Evolutionary conservation across 768 basidiomycete species (phyloP).

Genomic region (Amanita inopinata): DNA sequence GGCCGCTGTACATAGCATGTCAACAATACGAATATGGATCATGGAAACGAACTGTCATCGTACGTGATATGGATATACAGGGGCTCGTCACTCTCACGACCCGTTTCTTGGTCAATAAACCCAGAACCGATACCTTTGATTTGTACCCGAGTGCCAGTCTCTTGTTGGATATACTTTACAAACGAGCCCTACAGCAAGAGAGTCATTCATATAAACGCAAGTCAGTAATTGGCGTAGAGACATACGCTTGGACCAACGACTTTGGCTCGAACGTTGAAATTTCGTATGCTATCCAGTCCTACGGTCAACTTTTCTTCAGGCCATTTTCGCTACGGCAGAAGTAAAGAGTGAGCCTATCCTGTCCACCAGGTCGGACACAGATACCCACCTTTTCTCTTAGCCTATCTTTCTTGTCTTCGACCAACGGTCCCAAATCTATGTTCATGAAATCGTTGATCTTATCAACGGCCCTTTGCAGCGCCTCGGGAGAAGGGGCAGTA

Average conservation of each 20-base stretch:
- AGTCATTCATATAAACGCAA: not conserved
- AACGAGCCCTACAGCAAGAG: constrained; percentile 67
- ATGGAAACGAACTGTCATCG: constrained; percentile 22
- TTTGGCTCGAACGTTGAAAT: constrained; percentile 97
- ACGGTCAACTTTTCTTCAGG: constrained; percentile 94
- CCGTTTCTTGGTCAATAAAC: constrained; percentile 76
- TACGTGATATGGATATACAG: constrained; percentile 91
- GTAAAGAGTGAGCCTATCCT: not conserved
- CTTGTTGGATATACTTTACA: constrained; percentile 96
- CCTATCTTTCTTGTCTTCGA: constrained; percentile 68
- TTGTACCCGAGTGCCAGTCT: constrained; percentile 93
- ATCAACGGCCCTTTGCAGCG: constrained; percentile 56
- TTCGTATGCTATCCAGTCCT: constrained; percentile 80
- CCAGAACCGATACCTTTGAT: constrained; percentile 95
- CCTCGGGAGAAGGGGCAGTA: constrained; percentile 60
- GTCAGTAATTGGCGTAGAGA: constrained; percentile 7
- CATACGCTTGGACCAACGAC: constrained; percentile 89
- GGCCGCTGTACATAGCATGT: constrained; percentile 36
- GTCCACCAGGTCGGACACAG: not conserved
- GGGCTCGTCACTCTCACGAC: constrained; percentile 79
- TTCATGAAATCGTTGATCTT: constrained; percentile 66
- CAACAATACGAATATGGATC: constrained; percentile 1
- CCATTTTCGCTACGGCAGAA: constrained; percentile 75
- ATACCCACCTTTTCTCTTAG: constrained; percentile 51
- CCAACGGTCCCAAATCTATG: constrained; percentile 71